Evolutionary conservation across 805 yeast genomes (phyloP).

Genomic region (Metschnikowia corniflorae): DNA sequence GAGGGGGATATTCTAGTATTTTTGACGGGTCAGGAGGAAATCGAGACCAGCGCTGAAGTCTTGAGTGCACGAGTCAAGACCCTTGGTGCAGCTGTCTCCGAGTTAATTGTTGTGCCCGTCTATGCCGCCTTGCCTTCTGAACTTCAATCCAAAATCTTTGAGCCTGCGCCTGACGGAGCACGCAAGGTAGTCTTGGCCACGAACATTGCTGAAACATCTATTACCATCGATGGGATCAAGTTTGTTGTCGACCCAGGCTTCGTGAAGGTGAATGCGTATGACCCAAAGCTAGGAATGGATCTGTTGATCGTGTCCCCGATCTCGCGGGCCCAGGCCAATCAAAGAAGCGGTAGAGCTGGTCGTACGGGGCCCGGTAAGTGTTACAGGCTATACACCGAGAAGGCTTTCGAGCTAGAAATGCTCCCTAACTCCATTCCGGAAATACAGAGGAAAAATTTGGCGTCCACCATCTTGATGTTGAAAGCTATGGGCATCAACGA

Average conservation of each 20-base stretch:
- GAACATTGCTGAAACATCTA: slow-evolving; percentile 94
- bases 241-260: slow-evolving; percentile 95
- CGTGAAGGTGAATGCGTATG: slow-evolving; percentile 85
- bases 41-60: slow-evolving; percentile 82
- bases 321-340: slow-evolving; percentile 94
- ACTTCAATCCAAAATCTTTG: slow-evolving; percentile 83
- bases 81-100: slow-evolving; percentile 60
- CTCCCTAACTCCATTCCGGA: slow-evolving; percentile 82
- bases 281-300: slow-evolving; percentile 89
- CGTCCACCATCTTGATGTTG: slow-evolving; percentile 77
- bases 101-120: slow-evolving; percentile 77
- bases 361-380: slow-evolving; percentile 96
- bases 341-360: slow-evolving; percentile 96
- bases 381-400: slow-evolving; percentile 83
- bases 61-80: slow-evolving; percentile 59
- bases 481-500: slow-evolving; percentile 91
- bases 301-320: slow-evolving; percentile 78
- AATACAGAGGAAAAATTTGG: slow-evolving; percentile 82
- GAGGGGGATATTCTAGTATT: slow-evolving; percentile 80
- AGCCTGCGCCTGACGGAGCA: slow-evolving; percentile 77
- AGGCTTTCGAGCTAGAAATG: slow-evolving; percentile 76
- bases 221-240: slow-evolving; percentile 89
- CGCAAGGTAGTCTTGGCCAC: slow-evolving; percentile 93
- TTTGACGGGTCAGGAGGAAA: slow-evolving; percentile 91
- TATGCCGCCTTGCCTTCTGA: slow-evolving; percentile 91